A percentile compares a stretch with the other conserved stretches of the same genome.
Evolutionary conservation across 2,329 filamentous ascomycete species (phyloP).

Genomic region (Ophidiomyces ophidiicola): DNA sequence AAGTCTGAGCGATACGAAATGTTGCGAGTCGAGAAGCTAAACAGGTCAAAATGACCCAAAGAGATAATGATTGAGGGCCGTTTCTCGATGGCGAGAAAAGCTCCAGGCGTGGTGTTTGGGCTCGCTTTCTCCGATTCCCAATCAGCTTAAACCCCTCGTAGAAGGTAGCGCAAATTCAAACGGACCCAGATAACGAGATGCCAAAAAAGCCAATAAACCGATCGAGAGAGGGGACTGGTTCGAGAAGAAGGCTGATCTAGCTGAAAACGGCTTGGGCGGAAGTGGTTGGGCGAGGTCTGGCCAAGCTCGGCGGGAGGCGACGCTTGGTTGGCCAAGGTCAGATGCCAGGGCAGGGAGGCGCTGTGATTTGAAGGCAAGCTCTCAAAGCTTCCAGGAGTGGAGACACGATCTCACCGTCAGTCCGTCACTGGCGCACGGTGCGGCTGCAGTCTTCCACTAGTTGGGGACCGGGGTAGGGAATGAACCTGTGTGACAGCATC

Average conservation of each 20-base stretch:
- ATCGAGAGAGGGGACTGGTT: conserved; percentile 4
- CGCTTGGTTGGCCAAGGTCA: conserved; percentile 10
- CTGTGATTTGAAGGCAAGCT: neutral
- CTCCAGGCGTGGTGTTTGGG: neutral
- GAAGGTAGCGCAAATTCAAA: conserved; percentile 11
- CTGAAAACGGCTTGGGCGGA: conserved; percentile 7
- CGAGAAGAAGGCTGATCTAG: conserved; percentile 7
- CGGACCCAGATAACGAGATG: conserved; percentile 5
- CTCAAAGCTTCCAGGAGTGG: conserved; percentile 2
- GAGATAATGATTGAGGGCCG: no score
- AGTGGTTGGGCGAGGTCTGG: conserved; percentile 8
- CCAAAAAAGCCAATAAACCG: conserved; percentile 1
- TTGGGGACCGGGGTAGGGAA: conserved; percentile 7
- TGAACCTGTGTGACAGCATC: conserved; percentile 13
- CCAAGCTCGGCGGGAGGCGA: conserved; percentile 10
- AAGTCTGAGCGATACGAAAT: conserved; percentile 1
- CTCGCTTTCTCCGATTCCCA: conserved; percentile 9
- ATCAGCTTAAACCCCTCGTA: conserved; percentile 3
- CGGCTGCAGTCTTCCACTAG: conserved; percentile 18
- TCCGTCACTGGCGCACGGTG: conserved; percentile 17
- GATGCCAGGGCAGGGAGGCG: conserved; percentile 2
- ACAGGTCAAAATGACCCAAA: no score
- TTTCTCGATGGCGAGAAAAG: no score
- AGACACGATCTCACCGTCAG: conserved; percentile 12
- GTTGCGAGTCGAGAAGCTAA: neutral